Evolutionary conservation across 805 yeast genomes (phyloP), one percentile per base, ranked within the genome.

Genomic region (Yamadazyma ubonensis): DNA sequence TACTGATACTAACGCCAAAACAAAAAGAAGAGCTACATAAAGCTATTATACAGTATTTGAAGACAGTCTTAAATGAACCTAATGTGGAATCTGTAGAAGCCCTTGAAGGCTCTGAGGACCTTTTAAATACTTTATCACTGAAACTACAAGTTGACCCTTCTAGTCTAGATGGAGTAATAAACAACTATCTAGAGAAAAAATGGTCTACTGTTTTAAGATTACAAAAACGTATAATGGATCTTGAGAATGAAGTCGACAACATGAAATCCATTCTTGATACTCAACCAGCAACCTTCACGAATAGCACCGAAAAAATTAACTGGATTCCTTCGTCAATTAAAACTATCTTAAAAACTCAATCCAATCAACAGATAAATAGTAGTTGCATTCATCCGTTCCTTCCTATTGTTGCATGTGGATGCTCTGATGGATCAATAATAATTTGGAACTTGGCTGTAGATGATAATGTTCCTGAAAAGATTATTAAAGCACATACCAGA

Each of bases 141-240:
- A 38, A 18, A 16, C 43, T 42, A 38, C 42, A 45, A 9, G 48
- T 43, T 15, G 48, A 38, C 31, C 26, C 44, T 19, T 30, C 35
- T 26, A 29, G 35, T 34, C 29, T 34, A 15, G 40, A 38, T 21
- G 48, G 51, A 14, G 50, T 65, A 4, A 62, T 68, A 8, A 61
- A 68, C 36, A 56, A 66, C 46, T 70, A 68, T 43, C 63, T 87
- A 28, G 87, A 83, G 50, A 83, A 82, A 61, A 90, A 89, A 63
- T 90, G 97, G 97, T 72, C 83, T 0, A 81, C 95, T 0, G 91
- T 90, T 3, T 71, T 87, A 22, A 67, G 96, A 33, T 67, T 91
- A 21, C 96, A 91, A 61, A 76, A 80, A 46, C 75, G 78, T 51
- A 81, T 83, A 30, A 65, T 83, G 42, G 91, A 82, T 37, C 60